A percentile compares a stretch with the other conserved stretches of the same genome.
Evolutionary conservation across 179 eudicot genomes (phyloP).

Genomic region (Corrigiola litoralis): DNA sequence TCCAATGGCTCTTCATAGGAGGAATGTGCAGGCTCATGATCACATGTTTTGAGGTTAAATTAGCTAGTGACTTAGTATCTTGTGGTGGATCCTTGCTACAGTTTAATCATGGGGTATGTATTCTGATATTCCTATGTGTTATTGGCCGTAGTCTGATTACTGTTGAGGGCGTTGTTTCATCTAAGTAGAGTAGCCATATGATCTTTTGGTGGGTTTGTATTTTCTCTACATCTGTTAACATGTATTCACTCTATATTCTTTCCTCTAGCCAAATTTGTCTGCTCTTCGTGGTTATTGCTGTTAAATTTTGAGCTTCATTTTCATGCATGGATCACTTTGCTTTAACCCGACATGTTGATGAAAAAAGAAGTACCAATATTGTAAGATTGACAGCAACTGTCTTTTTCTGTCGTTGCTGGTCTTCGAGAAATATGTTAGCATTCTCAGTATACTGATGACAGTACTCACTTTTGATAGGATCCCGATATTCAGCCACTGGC

Average conservation of each 20-base stretch:
- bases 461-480: slow-evolving; percentile 40
- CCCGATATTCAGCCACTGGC: slow-evolving; percentile 61
- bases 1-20: neutral
- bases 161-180: neutral
- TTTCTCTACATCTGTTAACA: too few species aligned
- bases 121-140: neutral
- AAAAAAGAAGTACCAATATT: neutral
- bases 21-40: neutral
- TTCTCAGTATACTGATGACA: neutral
- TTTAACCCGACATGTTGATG: too few species aligned
- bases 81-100: neutral
- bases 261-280: too few species aligned
- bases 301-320: neutral
- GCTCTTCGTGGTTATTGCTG: too few species aligned
- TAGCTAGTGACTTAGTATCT: neutral
- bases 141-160: neutral
- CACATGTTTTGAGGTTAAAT: neutral
- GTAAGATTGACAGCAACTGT: neutral
- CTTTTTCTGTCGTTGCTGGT: neutral
- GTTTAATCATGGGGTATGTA: neutral
- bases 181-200: too few species aligned
- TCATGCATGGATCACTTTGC: neutral
- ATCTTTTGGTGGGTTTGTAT: too few species aligned
- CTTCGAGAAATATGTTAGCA: neutral
- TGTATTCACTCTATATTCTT: too few species aligned